Evolutionary conservation across 768 basidiomycete genomes (phyloP), one percentile per base, ranked within the genome.

Genomic region (Russula emetica): DNA sequence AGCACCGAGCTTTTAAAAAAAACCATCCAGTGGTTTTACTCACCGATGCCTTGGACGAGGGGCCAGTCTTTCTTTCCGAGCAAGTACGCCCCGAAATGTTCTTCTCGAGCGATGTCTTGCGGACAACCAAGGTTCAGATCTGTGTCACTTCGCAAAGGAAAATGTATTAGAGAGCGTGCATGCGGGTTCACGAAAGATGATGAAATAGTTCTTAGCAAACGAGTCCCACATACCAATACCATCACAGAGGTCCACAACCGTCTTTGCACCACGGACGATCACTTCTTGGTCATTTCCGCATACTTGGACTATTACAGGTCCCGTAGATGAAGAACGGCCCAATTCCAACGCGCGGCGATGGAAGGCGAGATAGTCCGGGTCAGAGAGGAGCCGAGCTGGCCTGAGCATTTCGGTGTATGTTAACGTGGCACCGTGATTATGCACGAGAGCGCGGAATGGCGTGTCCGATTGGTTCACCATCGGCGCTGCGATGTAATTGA

Each of bases 61-160:
- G 84, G 82, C 88, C 90, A 88, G 64, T 91, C 88, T 68, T 82
- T 83, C 69, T 85, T 83, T 24, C 79, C 80, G 16, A 91, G 79
- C n/a, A 92, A 77, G 70, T 91, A 92, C 20, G 85, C 88, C 3
- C 90, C 90, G 69, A 80, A 88, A 69, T 86, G 88, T 11, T 79
- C 83, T 45, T 85, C 81, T 42, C 78, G 77, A 14, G 90, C 88
- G 28, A 80, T 78, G 58, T 86, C 83, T 69, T 88, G 88, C 26
- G 90, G 90, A 71, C 90, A 92, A 18, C 90, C 90, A 13, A 92
- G 80, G 72, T 92, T 92, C 58, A 92, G 71, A 76, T 92, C 90
- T 92, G 66, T 34, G 38, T 28, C 28, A 18, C 65, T 72, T 69
- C 49, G 66, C 51, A 66, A 26, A 18, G 24, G 11, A 30, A 36